Percentiles rank a stretch among this genome's conserved stretches.
These are phyloP conservation scores for Naegleria gruberi DNA, from an alignment of 208 protist genomes.

Conservation along the genomic window DNA sequence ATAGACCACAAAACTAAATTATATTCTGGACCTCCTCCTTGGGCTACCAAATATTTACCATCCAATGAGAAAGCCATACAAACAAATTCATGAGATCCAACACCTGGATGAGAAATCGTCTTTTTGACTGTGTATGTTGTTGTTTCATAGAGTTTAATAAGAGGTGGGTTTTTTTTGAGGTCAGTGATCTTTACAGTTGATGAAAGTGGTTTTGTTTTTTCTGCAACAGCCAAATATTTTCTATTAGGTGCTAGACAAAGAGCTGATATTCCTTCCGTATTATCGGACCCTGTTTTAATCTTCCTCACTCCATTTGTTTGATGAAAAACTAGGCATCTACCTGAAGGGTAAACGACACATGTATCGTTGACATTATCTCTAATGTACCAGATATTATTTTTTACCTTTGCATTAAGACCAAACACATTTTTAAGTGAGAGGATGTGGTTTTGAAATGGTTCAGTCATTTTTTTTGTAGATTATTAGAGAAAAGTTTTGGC, in stretches of 20 bases:
- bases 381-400: slow-evolving; percentile 55
- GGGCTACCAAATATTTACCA: slow-evolving; percentile 71
- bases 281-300: slow-evolving; percentile 59
- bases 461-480: no score
- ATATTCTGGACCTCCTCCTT: slow-evolving; percentile 64
- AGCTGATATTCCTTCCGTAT: slow-evolving; percentile 69
- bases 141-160: slow-evolving; percentile 73
- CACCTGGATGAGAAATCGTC: slow-evolving; percentile 56
- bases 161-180: slow-evolving; percentile 10
- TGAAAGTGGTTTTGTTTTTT: slow-evolving; percentile 51
- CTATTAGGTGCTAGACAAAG: slow-evolving; percentile 76
- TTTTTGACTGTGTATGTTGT: slow-evolving; percentile 70
- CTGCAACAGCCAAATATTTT: slow-evolving; percentile 85
- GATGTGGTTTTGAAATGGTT: background rate
- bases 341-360: slow-evolving; percentile 71
- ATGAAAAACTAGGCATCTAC: slow-evolving; percentile 65
- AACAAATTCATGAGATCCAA: slow-evolving; percentile 65
- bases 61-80: slow-evolving; percentile 67
- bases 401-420: slow-evolving; percentile 55
- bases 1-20: slow-evolving; percentile 76
- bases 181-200: background rate
- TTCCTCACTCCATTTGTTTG: slow-evolving; percentile 64
- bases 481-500: no score
- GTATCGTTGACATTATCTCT: slow-evolving; percentile 71
- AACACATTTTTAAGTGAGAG: slow-evolving; percentile 47